These are phyloP conservation scores for Fusarium euwallaceae DNA, from an alignment of 2,329 filamentous ascomycete species.

Conservation along the genomic window DNA sequence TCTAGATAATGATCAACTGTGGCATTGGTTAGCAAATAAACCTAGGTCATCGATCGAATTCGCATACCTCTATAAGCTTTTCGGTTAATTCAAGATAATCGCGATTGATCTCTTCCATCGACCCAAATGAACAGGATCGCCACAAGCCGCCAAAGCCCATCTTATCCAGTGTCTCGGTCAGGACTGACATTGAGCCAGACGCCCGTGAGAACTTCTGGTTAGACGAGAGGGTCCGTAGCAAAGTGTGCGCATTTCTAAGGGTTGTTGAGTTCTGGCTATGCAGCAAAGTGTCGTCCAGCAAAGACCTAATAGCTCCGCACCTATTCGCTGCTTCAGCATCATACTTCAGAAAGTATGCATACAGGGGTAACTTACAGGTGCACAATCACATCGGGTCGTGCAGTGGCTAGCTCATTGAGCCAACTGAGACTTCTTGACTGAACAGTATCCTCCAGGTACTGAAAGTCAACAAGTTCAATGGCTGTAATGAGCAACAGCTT, in stretches of 20 bases:
- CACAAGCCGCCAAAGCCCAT: conserved; percentile 75
- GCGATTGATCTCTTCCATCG: conserved; percentile 51
- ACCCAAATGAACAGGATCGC: conserved; percentile 67
- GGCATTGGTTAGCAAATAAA: neutral
- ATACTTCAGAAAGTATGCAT: no score
- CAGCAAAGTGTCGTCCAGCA: conserved; percentile 73
- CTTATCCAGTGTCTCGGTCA: conserved; percentile 68
- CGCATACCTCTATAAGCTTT: conserved; percentile 70
- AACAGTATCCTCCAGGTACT: conserved; percentile 71
- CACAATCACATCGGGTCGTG: conserved; percentile 68
- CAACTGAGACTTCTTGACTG: conserved; percentile 71
- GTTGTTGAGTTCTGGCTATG: conserved; percentile 73
- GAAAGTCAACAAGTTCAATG: conserved; percentile 76
- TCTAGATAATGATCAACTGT: conserved; percentile 16
- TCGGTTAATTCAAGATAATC: conserved; percentile 66
- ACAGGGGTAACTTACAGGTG: conserved; percentile 64
- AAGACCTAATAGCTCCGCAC: conserved; percentile 67
- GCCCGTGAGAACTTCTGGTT: conserved; percentile 64
- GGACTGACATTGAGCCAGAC: conserved; percentile 60
- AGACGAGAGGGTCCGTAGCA: conserved; percentile 70
- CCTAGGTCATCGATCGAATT: neutral
- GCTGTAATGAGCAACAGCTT: conserved; percentile 73
- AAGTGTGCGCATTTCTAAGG: conserved; percentile 70
- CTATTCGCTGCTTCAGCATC: conserved; percentile 50
- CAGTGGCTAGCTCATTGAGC: conserved; percentile 69